Base-by-base conservation (phyloP, 257 asterid genomes). In the Lavandula angustifolia region DNA sequence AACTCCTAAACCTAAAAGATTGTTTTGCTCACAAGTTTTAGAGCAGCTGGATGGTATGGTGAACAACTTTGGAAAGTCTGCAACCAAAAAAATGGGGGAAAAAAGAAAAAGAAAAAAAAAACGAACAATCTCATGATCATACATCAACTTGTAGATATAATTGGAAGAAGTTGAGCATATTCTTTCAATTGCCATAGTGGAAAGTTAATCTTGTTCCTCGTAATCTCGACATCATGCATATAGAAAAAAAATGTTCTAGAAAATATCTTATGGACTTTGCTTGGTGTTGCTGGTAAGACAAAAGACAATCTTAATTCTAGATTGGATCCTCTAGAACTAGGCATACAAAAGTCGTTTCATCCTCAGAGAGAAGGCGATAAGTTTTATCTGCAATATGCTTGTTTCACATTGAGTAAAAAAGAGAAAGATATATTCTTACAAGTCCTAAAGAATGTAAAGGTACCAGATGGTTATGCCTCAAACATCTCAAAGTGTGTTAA, bases 271-370 rank as follows among this genome's bases (percentile, higher is more conserved):
- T n/a, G n/a, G n/a, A n/a, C n/a, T n/a, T n/a, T n/a, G n/a, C n/a
- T n/a, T n/a, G n/a, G n/a, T 46, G 27, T 46, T 43, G 48, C 12
- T 4, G 5, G 14, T 6, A 43, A 43, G 12, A 43, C 48, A 43
- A 43, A 43, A 43, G 52, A 46, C 22, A 46, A 46, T 46, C 52
- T n/a, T n/a, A n/a, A n/a, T n/a, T n/a, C n/a, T n/a, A n/a, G n/a
- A n/a, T n/a, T n/a, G n/a, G n/a, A n/a, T 46, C 52, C 14, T 46
- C 2, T n/a, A 13, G 27, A 46, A 5, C 4, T 46, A 5, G 27
- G 52, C 22, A 13, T 46, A 46, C 52, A 22, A 3, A 43, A 48
- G 31, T 7, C 54, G 0, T 31, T 48, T 48, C 54, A 48, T 48
- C 54, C 11, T 16, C 54, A 16, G 29, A 48, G 54, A 1, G 54